Conservation (phyloP, 1,284 basidiomycete genomes). For the Moesziomyces sp. region DNA sequence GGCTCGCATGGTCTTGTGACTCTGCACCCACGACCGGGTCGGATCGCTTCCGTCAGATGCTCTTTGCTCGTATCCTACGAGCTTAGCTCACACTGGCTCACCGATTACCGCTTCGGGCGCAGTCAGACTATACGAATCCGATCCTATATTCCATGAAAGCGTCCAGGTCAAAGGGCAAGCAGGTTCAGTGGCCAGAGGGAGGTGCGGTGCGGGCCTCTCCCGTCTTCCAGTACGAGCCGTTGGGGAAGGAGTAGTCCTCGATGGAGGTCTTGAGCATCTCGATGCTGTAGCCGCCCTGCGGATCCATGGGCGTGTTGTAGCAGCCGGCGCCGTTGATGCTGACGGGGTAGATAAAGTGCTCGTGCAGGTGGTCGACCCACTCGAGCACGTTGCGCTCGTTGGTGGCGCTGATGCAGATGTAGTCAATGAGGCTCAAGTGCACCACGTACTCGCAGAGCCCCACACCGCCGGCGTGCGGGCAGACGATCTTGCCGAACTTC, state of each 20-base stretch:
- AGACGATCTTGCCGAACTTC: constrained; percentile 76
- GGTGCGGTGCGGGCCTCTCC: constrained; percentile 40
- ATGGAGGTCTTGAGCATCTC: constrained; percentile 70
- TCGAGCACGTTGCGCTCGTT: constrained; percentile 94
- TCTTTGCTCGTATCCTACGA: too few species aligned
- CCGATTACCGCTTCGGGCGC: not conserved
- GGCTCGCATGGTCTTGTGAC: not conserved
- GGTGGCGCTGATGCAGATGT: constrained; percentile 86
- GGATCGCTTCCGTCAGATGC: too few species aligned
- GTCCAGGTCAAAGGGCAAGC: too few species aligned
- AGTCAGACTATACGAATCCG: not conserved
- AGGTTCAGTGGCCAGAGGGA: constrained; percentile 35
- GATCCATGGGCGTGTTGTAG: constrained; percentile 79
- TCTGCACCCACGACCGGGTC: not conserved
- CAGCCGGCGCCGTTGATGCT: constrained; percentile 85
- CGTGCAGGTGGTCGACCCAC: constrained; percentile 82
- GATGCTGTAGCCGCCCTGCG: constrained; percentile 69
- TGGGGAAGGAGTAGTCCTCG: constrained; percentile 68
- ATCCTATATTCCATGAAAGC: constrained; percentile 1
- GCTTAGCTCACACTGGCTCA: constrained; percentile 2
- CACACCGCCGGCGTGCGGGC: constrained; percentile 94
- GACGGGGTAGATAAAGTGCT: constrained; percentile 88
- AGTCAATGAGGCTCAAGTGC: constrained; percentile 77
- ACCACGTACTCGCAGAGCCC: constrained; percentile 94
- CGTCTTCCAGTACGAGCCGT: constrained; percentile 69